phyloP scores from a whole-genome alignment of 441 rosid species.

The Populus hybrid region DNA sequence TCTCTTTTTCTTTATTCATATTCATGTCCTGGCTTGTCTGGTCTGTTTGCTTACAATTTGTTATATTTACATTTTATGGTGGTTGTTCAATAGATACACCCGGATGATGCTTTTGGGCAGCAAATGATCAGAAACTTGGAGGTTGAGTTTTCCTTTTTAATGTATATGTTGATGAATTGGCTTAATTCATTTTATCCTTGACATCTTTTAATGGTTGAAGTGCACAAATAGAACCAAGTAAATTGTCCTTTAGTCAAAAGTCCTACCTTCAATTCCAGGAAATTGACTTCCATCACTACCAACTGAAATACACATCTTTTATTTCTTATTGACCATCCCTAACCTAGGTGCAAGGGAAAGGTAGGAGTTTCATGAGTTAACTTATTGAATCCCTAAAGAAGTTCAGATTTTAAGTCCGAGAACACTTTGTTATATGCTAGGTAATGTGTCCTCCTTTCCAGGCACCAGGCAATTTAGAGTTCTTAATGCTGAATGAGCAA shows the following conservation, averaged over 20 bases:
- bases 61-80: conserved; percentile 14
- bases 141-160: conserved; percentile 36
- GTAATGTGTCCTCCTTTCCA: neutral
- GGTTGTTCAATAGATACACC: conserved; percentile 67
- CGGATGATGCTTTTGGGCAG: conserved; percentile 96
- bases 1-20: neutral
- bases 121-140: conserved; percentile 96
- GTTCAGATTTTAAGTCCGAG: neutral
- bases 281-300: neutral
- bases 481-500: neutral
- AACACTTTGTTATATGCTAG: neutral
- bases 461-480: neutral
- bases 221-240: neutral
- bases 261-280: neutral
- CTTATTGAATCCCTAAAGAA: neutral
- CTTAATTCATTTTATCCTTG: conserved; percentile 7
- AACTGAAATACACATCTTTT: neutral
- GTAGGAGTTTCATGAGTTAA: neutral
- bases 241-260: neutral
- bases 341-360: neutral
- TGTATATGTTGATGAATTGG: conserved; percentile 9
- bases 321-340: neutral
- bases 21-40: neutral
- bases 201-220: neutral
- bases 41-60: conserved; percentile 4